Evolutionary conservation across 2,329 filamentous ascomycete species (phyloP).

Genomic region (Xylaria digitata): DNA sequence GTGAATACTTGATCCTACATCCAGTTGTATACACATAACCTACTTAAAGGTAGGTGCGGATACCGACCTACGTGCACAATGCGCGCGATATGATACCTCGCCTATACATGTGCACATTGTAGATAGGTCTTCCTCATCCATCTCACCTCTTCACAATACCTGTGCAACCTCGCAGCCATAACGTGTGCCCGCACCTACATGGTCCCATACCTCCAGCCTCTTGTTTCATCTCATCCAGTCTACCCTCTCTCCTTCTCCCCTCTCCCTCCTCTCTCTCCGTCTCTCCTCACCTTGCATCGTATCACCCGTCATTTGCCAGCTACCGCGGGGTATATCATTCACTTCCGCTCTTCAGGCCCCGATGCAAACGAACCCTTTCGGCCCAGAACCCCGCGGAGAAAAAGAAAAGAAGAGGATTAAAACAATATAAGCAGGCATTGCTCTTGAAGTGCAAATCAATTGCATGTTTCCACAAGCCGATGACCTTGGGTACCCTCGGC

Average conservation of each 20-base stretch:
- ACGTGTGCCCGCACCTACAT: not conserved
- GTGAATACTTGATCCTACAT: too few relatives aligned
- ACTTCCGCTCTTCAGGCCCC: not conserved
- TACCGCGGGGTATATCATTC: not conserved
- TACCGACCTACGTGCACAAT: too few relatives aligned
- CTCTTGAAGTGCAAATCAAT: not conserved
- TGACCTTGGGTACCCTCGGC: not conserved
- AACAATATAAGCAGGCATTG: too few relatives aligned
- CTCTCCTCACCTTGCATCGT: too few relatives aligned
- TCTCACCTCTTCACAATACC: not conserved
- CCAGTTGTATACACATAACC: not conserved
- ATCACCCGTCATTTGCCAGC: not conserved
- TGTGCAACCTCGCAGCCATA: slow-evolving; percentile 8
- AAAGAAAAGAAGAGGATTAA: not conserved
- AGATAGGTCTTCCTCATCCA: not conserved
- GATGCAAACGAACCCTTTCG: not conserved
- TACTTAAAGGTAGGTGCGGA: not conserved
- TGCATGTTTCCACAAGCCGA: not conserved
- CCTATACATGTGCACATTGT: too few relatives aligned
- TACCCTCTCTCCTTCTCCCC: not conserved
- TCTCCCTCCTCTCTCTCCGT: too few relatives aligned
- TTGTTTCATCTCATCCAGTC: not conserved
- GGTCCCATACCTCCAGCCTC: not conserved
- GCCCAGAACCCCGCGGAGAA: not conserved
- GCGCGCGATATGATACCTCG: too few relatives aligned